Evolutionary conservation across 2,329 filamentous ascomycete species (phyloP).

Genomic region (Coniochaeta hoffmannii): DNA sequence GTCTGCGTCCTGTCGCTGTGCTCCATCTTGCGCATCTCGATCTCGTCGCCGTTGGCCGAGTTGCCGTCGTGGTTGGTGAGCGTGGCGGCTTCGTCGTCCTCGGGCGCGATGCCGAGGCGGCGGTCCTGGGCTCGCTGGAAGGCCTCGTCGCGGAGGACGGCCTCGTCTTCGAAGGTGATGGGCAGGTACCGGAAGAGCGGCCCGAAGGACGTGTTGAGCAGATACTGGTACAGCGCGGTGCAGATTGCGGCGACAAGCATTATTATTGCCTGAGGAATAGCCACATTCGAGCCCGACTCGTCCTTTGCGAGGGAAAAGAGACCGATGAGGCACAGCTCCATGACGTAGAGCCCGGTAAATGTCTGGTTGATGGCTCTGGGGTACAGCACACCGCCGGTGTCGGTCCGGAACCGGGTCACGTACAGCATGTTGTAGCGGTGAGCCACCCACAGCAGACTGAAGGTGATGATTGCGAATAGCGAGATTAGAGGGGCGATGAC

Average conservation of each 20-base stretch:
- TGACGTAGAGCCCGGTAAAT: constrained; percentile 89
- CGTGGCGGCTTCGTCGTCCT: constrained; percentile 29
- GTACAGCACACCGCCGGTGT: constrained; percentile 89
- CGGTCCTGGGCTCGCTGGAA: constrained; percentile 74
- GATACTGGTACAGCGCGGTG: constrained; percentile 69
- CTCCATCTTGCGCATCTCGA: constrained; percentile 26
- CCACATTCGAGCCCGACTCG: constrained; percentile 43
- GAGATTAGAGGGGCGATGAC: constrained; percentile 86
- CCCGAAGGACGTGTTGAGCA: constrained; percentile 76
- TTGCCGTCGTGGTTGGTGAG: constrained; percentile 14
- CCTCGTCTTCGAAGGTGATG: constrained; percentile 93
- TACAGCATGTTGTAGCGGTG: constrained; percentile 97
- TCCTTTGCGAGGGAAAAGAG: constrained; percentile 75
- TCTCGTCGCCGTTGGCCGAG: constrained; percentile 17
- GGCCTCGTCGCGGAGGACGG: constrained; percentile 80
- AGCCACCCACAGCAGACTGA: constrained; percentile 84
- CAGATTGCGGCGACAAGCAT: constrained; percentile 72
- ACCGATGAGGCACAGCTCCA: constrained; percentile 85
- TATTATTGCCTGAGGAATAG: constrained; percentile 68
- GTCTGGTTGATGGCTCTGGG: constrained; percentile 91
- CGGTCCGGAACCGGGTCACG: constrained; percentile 79
- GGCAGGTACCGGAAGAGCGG: constrained; percentile 85
- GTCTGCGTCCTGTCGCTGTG: constrained; percentile 6
- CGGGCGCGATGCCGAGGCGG: constrained; percentile 55
- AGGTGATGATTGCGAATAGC: constrained; percentile 89